Evolutionary conservation across 2,329 filamentous ascomycete species (phyloP).

Genomic region (Apiospora aurea): DNA sequence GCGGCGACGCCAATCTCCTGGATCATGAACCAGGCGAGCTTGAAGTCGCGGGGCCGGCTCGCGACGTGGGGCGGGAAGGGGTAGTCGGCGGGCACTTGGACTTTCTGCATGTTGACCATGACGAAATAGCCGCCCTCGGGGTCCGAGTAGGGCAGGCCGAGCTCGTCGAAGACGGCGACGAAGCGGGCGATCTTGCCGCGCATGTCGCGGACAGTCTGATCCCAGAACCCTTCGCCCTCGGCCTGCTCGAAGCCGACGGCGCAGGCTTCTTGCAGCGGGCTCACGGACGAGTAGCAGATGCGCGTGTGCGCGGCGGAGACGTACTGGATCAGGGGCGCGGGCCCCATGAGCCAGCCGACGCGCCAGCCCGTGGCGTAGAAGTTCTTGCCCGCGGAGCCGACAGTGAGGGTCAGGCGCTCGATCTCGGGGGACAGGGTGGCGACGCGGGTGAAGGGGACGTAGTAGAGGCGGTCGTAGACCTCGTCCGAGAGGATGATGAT

Average conservation of each 20-base stretch:
- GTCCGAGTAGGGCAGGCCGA: conserved; percentile 82
- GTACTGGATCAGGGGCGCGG: conserved; percentile 86
- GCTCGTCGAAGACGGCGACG: conserved; percentile 80
- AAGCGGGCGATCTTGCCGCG: conserved; percentile 86
- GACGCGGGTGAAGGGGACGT: conserved; percentile 92
- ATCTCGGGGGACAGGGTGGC: conserved; percentile 91
- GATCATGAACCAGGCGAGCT: conserved; percentile 95
- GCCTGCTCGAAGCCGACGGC: conserved; percentile 95
- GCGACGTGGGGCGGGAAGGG: conserved; percentile 90
- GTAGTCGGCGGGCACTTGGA: conserved; percentile 83
- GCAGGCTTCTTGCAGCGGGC: conserved; percentile 90
- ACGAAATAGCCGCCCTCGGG: conserved; percentile 98
- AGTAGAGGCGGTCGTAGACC: conserved; percentile 95
- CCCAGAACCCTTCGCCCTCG: conserved; percentile 86
- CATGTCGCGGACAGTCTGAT: conserved; percentile 84
- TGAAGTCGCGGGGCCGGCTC: conserved; percentile 87
- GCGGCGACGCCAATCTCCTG: conserved; percentile 95
- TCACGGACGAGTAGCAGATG: conserved; percentile 95
- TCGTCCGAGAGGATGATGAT: conserved; percentile 93
- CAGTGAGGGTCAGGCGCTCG: conserved; percentile 86
- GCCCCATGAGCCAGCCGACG: conserved; percentile 92
- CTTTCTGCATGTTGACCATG: conserved; percentile 89
- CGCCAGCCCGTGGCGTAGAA: conserved; percentile 99
- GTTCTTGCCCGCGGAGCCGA: conserved; percentile 96
- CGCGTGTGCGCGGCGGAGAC: conserved; percentile 92